Conservation (phyloP, 73 alveolate genomes). For the Durusdinium trenchii region DNA sequence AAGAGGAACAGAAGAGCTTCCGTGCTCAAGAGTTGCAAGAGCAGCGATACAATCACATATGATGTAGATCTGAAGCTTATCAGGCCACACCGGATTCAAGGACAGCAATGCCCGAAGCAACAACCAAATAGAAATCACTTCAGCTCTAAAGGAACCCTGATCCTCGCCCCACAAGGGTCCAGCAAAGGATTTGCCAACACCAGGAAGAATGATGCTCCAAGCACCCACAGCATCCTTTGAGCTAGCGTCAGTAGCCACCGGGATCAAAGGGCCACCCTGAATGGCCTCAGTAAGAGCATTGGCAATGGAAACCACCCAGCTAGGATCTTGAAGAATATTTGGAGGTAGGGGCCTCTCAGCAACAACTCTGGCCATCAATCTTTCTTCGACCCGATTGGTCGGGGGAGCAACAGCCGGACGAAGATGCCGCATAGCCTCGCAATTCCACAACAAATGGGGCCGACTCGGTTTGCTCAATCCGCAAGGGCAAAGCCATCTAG, state of each 20-base stretch:
- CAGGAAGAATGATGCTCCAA: not conserved
- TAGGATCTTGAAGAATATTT: not conserved
- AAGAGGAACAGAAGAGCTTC: not conserved
- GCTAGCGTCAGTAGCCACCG: not conserved
- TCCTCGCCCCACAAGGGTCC: not conserved
- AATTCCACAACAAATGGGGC: not conserved
- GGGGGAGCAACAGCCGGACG: not conserved
- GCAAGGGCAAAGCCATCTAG: not conserved
- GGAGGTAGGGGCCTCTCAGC: not conserved
- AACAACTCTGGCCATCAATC: not conserved
- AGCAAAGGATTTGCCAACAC: not conserved
- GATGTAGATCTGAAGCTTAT: not conserved
- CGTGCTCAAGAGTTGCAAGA: not conserved
- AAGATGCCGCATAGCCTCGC: not conserved
- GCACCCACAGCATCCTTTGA: not conserved
- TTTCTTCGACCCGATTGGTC: not conserved
- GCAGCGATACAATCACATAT: not conserved
- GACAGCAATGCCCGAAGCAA: not conserved
- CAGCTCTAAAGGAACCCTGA: not conserved
- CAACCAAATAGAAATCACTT: not conserved
- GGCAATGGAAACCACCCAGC: not conserved
- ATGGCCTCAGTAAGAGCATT: not conserved
- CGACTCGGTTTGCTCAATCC: not conserved
- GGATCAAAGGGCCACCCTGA: not conserved
- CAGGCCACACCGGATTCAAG: not conserved